Base-by-base conservation (phyloP, 352 stramenopile genomes). In the Achlya hypogyna region DNA sequence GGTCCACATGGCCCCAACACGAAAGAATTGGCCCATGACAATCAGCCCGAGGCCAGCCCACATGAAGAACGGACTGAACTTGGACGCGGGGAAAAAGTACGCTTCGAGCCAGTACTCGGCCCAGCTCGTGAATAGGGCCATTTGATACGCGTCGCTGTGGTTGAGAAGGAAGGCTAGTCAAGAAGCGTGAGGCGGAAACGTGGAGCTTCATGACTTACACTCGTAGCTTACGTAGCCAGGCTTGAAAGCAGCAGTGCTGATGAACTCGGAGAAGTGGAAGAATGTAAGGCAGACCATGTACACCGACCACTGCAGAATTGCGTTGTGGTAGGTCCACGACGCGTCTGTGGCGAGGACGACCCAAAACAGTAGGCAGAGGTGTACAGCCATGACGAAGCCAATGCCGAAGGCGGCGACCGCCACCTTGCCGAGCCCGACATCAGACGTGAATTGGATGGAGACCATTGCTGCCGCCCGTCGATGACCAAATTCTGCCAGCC, bases 71-170 rank as follows among this genome's bases (percentile, higher is more conserved):
- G 69, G 53, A 60, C 79, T 84, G 45, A 78, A 71, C 69, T 97
- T 97, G 69, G 77, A 81, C 25, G 62, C 59, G 0, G 86, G 91
- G 25, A 87, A 81, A 38, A 97, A 82, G n/a, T 77, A 64, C 29
- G 87, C 77, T 69, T 97, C 84, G 53, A 97, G n/a, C 74, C 81
- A 93, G 79, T 98, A 98, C 76, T 98, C 95, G 27, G 79, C 58
- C 59, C 74, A 87, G 52, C 82, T 89, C n/a, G 87, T 78, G 12
- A 91, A 43, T 31, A 96, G 69, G 18, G 90, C 90, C 16, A 93
- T 51, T 63, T 95, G 89, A 69, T 97, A 97, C 64, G 92, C 87
- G 32, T 76, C 75, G 76, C 85, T 96, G 70, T 97, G 90, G 69
- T 97, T 95, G 20, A 97, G 67, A 38, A 97, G 75, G 70, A 96